Evolutionary conservation across 2,329 filamentous ascomycete genomes (phyloP).

Genomic region (Nothopassalora personata): DNA sequence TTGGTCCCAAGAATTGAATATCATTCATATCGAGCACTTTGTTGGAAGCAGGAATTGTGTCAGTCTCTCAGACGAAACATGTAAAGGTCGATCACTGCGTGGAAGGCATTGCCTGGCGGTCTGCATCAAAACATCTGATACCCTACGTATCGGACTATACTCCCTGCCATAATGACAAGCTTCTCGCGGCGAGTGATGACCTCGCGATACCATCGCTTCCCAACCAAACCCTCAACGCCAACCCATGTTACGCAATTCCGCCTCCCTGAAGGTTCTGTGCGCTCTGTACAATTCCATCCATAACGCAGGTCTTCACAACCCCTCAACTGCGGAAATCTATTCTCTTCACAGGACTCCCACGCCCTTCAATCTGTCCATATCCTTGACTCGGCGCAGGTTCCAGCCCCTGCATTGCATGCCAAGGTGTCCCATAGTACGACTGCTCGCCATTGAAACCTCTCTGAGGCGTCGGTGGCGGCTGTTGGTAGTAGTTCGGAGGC

Average conservation of each 20-base stretch:
- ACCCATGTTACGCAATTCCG: neutral
- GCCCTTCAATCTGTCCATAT: constrained; percentile 29
- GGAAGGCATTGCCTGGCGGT: neutral
- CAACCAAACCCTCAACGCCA: neutral
- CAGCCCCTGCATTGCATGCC: constrained; percentile 21
- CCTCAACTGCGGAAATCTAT: constrained; percentile 15
- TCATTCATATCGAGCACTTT: neutral
- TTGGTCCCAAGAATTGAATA: no score
- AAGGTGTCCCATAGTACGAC: constrained; percentile 28
- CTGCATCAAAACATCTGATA: neutral
- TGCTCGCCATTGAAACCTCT: constrained; percentile 28
- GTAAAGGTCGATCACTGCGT: neutral
- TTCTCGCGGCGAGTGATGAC: neutral
- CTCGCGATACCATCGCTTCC: neutral
- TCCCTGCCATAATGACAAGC: neutral
- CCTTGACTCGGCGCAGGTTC: constrained; percentile 32
- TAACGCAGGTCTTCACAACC: neutral
- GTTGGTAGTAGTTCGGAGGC: constrained; percentile 19
- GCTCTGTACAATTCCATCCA: neutral
- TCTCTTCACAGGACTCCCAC: constrained; percentile 31
- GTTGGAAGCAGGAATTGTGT: neutral
- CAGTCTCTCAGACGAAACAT: no score
- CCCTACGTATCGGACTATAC: neutral
- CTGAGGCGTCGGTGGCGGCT: constrained; percentile 32
- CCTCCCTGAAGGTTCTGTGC: neutral